Evolutionary conservation across 192 early-diverging fungal species (phyloP).

Genomic region (Spizellomyces sp.): DNA sequence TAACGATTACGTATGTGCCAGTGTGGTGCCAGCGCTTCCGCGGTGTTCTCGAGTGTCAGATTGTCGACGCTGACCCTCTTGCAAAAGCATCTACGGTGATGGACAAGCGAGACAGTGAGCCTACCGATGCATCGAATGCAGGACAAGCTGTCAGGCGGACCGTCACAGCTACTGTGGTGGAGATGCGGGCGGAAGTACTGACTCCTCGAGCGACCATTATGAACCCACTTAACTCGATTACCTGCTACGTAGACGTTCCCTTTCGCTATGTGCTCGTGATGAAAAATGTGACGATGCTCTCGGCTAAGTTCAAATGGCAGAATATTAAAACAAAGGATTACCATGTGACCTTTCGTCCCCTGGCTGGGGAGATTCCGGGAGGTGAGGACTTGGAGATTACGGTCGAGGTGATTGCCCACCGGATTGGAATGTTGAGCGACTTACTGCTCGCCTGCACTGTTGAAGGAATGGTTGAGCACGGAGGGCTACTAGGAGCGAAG

Average conservation of each 20-base stretch:
- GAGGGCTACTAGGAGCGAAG: conserved; percentile 32
- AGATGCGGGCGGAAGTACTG: conserved; percentile 37
- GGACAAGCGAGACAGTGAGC: neutral
- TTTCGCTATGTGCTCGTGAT: conserved; percentile 34
- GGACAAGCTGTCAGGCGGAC: neutral
- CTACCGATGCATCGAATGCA: neutral
- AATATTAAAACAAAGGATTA: conserved; percentile 10
- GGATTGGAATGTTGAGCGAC: conserved; percentile 19
- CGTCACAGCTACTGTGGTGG: conserved; percentile 25
- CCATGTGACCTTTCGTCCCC: conserved; percentile 23
- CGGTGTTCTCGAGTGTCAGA: conserved; percentile 35
- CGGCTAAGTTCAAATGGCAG: conserved; percentile 35
- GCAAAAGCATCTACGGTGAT: neutral
- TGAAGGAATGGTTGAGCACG: conserved; percentile 50
- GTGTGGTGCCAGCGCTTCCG: conserved; percentile 40
- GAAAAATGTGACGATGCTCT: conserved; percentile 38
- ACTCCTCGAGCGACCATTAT: conserved; percentile 37
- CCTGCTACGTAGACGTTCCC: conserved; percentile 40
- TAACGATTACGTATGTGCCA: conserved; percentile 42
- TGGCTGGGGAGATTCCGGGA: conserved; percentile 26
- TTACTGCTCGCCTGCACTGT: conserved; percentile 38
- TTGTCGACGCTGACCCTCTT: conserved; percentile 18
- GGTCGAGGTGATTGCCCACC: conserved; percentile 22
- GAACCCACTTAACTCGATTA: conserved; percentile 24
- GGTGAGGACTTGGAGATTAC: conserved; percentile 21